A percentile compares a stretch with the other conserved stretches of the same genome.
phyloP scores from a whole-genome alignment of 2,329 filamentous ascomycete species.

The Colletotrichum sp. region DNA sequence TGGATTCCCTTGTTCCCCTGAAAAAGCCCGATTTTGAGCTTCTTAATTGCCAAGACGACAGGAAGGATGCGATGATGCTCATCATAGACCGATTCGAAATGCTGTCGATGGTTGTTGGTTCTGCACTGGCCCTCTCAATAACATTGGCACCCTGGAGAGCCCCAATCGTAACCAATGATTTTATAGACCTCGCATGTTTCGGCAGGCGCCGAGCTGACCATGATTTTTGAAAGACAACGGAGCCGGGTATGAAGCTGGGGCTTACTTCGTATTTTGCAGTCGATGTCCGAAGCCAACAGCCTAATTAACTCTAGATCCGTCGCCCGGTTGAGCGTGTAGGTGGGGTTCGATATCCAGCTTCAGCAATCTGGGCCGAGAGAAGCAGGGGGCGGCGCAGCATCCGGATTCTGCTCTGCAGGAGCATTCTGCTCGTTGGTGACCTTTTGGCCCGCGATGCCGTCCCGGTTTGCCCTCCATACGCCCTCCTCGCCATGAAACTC shows the following conservation, averaged over 20 bases:
- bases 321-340: neutral
- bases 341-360: neutral
- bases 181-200: neutral
- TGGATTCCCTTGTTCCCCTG: neutral
- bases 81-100: neutral
- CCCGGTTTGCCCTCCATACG: slow-evolving; percentile 87
- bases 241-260: neutral
- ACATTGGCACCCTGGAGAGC: neutral
- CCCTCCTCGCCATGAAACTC: slow-evolving; percentile 81
- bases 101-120: neutral
- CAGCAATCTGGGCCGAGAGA: neutral
- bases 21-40: neutral
- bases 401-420: neutral
- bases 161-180: neutral
- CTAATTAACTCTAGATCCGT: neutral
- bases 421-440: slow-evolving; percentile 32
- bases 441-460: slow-evolving; percentile 66
- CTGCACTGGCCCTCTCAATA: neutral
- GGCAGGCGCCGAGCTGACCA: neutral
- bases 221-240: neutral
- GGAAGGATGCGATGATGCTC: neutral
- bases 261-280: neutral
- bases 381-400: neutral
- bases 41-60: neutral
- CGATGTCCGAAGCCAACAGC: neutral